These are phyloP conservation scores for Aspergillaceae sp. DNA, from an alignment of 2,329 filamentous ascomycete species.

Conservation along the genomic window DNA sequence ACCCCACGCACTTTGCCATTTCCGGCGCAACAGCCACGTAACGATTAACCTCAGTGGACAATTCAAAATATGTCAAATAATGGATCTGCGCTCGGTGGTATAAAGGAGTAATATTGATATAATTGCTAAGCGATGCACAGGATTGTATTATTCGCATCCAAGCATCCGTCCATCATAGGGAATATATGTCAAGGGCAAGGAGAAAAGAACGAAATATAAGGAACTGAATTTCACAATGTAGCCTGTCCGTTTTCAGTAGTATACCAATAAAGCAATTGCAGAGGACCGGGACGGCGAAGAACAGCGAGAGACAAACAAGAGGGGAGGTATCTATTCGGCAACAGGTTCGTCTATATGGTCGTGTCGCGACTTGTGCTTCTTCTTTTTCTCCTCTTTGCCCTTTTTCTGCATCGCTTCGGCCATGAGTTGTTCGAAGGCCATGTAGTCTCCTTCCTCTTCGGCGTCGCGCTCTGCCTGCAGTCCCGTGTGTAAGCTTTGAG, in stretches of 20 bases:
- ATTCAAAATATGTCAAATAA: no score
- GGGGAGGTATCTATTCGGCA: constrained; percentile 6
- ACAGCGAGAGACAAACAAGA: not conserved
- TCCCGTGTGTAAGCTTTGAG: not conserved
- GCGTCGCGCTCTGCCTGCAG: constrained; percentile 72
- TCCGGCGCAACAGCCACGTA: no score
- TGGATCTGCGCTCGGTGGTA: no score
- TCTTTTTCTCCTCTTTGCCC: constrained; percentile 68
- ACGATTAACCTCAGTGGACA: no score
- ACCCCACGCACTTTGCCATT: no score
- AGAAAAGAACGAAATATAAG: not conserved
- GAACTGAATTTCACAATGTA: not conserved
- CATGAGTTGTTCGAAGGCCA: constrained; percentile 97
- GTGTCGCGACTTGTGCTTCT: constrained; percentile 47
- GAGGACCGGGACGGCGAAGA: not conserved
- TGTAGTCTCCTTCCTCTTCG: constrained; percentile 96
- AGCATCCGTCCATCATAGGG: not conserved
- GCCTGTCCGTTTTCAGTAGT: no score
- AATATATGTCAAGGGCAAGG: not conserved
- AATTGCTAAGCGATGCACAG: no score
- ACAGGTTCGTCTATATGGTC: constrained; percentile 9
- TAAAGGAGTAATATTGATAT: no score
- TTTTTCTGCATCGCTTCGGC: constrained; percentile 95
- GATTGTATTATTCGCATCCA: not conserved
- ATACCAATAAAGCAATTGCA: no score